phyloP scores from a whole-genome alignment of 139 green algal genomes.

The Coelastrella sp. region DNA sequence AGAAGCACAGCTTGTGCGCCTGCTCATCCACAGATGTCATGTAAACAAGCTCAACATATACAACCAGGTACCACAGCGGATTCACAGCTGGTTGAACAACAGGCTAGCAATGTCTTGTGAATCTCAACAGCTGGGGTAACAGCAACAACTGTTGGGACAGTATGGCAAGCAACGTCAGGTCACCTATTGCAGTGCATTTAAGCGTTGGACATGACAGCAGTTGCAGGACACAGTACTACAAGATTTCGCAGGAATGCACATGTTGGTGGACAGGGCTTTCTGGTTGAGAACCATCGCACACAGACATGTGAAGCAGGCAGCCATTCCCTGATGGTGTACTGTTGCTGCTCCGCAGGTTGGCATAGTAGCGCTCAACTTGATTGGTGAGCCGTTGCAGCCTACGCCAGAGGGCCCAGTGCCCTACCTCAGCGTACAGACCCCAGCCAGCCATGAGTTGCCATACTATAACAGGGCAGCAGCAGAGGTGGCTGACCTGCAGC shows the following conservation, averaged over 20 bases:
- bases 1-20: constrained; percentile 64
- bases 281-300: no score
- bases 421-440: constrained; percentile 55
- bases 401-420: constrained; percentile 4
- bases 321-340: neutral
- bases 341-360: constrained; percentile 72
- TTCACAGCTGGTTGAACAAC: no score
- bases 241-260: no score
- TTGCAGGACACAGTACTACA: no score
- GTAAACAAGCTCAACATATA: constrained; percentile 94
- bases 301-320: no score
- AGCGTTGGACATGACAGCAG: no score
- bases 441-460: constrained; percentile 52
- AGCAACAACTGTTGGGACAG: no score
- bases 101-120: no score
- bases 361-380: constrained; percentile 90
- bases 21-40: constrained; percentile 89
- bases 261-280: no score
- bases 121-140: no score
- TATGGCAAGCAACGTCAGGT: no score
- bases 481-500: constrained; percentile 75
- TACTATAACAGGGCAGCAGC: constrained; percentile 73
- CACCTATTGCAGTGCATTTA: no score
- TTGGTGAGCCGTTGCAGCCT: constrained; percentile 71
- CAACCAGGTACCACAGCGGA: constrained; percentile 74